A percentile compares a stretch with the other conserved stretches of the same genome.
Conservation (phyloP, 352 stramenopile species). For the Phytophthora macrochlamydospora region DNA sequence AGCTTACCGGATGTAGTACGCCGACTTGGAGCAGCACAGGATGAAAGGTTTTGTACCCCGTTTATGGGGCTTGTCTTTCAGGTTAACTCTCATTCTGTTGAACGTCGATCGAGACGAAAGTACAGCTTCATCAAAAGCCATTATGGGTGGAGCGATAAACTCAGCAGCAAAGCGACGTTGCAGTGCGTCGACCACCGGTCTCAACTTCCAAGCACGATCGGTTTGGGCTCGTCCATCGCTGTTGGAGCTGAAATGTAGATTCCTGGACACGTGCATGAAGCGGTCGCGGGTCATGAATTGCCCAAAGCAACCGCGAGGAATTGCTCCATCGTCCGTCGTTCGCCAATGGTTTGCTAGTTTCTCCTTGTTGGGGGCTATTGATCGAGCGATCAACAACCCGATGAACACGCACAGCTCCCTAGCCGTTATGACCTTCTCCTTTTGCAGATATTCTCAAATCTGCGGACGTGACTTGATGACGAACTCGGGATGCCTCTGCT, state of each 20-base stretch:
- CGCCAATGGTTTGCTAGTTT: background rate
- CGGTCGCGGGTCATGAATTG: background rate
- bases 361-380: background rate
- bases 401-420: background rate
- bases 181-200: background rate
- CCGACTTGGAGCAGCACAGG: background rate
- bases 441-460: background rate
- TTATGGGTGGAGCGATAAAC: background rate
- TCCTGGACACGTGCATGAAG: background rate
- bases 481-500: background rate
- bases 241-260: background rate
- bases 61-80: constrained; percentile 1
- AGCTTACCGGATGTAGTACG: background rate
- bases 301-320: background rate
- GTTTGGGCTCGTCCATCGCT: background rate
- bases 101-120: background rate
- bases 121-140: background rate
- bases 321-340: background rate
- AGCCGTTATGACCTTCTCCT: background rate
- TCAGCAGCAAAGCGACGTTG: background rate
- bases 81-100: background rate
- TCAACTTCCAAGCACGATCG: background rate
- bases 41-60: background rate
- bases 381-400: background rate
- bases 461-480: background rate